Percentiles rank a stretch among this genome's conserved stretches.
Evolutionary conservation across 306 rosid species (phyloP).

Genomic region (Potentilla sterilis): DNA sequence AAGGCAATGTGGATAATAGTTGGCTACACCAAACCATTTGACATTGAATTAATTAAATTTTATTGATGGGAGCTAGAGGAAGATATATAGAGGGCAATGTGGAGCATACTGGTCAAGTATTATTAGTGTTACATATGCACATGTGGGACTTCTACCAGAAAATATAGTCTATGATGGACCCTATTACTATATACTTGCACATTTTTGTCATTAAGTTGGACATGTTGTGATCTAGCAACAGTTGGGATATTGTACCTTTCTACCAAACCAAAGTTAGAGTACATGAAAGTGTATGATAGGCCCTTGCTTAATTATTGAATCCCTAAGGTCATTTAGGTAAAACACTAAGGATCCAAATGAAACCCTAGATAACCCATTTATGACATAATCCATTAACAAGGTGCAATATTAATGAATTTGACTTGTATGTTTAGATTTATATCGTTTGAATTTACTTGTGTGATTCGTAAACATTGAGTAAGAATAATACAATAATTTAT

Average conservation of each 20-base stretch:
- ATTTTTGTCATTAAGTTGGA: constrained; percentile 31
- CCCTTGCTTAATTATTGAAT: constrained; percentile 16
- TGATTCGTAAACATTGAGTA: too few relatives aligned
- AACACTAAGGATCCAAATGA: constrained; percentile 7
- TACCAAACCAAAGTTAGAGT: constrained; percentile 23
- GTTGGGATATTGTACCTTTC: constrained; percentile 17
- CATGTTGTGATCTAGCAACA: constrained; percentile 22
- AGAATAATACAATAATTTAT: too few relatives aligned
- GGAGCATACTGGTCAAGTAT: constrained; percentile 5
- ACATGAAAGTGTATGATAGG: too few relatives aligned
- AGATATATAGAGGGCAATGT: neutral
- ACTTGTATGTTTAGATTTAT: too few relatives aligned
- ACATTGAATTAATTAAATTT: neutral
- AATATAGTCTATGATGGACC: neutral
- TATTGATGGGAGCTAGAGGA: neutral
- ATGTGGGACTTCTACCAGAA: constrained; percentile 18
- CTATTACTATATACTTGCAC: constrained; percentile 11
- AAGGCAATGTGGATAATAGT: neutral
- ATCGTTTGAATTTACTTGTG: too few relatives aligned
- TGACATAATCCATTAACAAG: constrained; percentile 17
- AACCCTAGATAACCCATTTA: neutral
- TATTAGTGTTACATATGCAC: constrained; percentile 10
- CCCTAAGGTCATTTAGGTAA: constrained; percentile 22
- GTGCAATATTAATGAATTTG: too few relatives aligned
- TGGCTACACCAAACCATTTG: neutral